phyloP scores from a whole-genome alignment of 192 early-diverging fungal genomes.

The Podila verticillata region DNA sequence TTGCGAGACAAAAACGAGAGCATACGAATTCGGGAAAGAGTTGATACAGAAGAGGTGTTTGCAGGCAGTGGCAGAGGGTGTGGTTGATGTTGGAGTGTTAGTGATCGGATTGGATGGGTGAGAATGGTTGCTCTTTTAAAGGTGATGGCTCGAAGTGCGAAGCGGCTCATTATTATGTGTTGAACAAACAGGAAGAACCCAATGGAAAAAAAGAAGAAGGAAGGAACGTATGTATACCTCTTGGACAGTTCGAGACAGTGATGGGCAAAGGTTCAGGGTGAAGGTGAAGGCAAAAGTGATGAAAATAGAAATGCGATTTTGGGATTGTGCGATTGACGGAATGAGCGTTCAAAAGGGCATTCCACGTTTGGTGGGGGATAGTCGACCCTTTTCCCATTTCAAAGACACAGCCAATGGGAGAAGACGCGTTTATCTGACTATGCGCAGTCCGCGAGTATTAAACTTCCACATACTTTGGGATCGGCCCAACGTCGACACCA shows the following conservation, averaged over 20 bases:
- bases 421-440: no score
- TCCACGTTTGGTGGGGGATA: no score
- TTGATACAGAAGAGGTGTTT: background rate
- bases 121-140: background rate
- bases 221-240: no score
- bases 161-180: background rate
- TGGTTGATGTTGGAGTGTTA: background rate
- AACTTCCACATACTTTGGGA: constrained; percentile 15
- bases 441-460: background rate
- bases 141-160: background rate
- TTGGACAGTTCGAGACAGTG: no score
- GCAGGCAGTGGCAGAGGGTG: background rate
- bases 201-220: background rate
- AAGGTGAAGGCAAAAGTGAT: background rate
- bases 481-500: constrained; percentile 40
- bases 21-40: background rate
- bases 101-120: background rate
- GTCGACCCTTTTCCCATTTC: no score
- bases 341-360: no score
- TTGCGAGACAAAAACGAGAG: background rate
- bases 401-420: no score
- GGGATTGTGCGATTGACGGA: background rate
- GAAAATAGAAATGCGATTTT: background rate
- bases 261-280: no score
- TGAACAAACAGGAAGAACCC: background rate